These are phyloP conservation scores for Oryza officinalis DNA, from an alignment of 176 grass and related monocot genomes.

Conservation along the genomic window DNA sequence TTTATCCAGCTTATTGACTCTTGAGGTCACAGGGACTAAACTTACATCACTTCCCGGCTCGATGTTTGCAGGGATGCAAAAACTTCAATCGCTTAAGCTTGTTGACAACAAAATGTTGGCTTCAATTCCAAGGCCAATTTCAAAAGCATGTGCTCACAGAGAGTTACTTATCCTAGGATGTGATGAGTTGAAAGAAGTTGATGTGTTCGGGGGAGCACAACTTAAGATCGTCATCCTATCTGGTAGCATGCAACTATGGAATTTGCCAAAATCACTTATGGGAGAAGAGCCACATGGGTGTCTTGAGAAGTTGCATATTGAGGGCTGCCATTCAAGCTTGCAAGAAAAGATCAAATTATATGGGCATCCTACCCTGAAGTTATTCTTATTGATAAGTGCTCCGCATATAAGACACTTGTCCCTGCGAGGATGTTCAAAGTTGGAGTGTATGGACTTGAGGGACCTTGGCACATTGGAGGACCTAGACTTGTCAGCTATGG, in stretches of 20 bases:
- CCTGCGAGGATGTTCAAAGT: neutral
- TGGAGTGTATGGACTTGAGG: neutral
- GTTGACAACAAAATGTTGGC: neutral
- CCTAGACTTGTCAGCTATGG: neutral
- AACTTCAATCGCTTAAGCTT: neutral
- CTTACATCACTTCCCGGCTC: neutral
- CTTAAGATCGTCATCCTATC: too few relatives aligned
- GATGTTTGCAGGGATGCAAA: neutral
- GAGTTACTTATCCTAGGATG: neutral
- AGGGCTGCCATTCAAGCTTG: neutral
- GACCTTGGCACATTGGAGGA: slow-evolving; percentile 19
- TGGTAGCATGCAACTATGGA: too few relatives aligned
- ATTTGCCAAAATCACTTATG: neutral
- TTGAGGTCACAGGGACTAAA: neutral
- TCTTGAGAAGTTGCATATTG: neutral
- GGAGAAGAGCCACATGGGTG: neutral
- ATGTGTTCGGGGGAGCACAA: too few relatives aligned
- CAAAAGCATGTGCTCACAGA: neutral
- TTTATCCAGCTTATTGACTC: neutral
- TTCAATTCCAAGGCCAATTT: neutral
- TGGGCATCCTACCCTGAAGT: neutral
- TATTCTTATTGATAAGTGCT: neutral
- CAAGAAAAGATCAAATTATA: neutral
- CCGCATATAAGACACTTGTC: neutral
- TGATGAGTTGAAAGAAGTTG: too few relatives aligned